These are phyloP conservation scores for Syzygium jambos DNA, from an alignment of 345 rosid species.

Conservation along the genomic window DNA sequence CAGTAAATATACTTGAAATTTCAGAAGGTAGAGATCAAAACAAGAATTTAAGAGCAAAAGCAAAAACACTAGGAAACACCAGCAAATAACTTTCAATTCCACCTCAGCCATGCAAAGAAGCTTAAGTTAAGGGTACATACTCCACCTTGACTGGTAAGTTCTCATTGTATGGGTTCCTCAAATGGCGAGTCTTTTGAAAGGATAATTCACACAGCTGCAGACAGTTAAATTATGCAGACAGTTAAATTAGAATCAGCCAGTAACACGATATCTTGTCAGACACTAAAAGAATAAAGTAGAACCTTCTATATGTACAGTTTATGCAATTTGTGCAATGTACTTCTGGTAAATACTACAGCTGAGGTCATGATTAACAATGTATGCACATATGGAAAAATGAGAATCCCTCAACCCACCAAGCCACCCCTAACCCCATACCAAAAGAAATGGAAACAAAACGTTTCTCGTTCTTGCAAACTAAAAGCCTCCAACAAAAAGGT, in stretches of 20 bases:
- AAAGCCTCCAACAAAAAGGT: background rate
- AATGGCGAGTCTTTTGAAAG: conserved; percentile 89
- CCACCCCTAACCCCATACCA: background rate
- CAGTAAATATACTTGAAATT: background rate
- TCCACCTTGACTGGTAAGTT: conserved; percentile 95
- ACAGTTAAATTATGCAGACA: too few species aligned
- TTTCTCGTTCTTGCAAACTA: background rate
- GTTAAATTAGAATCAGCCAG: conserved; percentile 15
- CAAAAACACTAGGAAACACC: background rate
- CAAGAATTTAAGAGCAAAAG: background rate
- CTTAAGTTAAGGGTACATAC: background rate
- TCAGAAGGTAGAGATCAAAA: background rate
- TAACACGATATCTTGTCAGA: background rate
- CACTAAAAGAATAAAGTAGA: background rate
- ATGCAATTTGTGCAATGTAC: background rate
- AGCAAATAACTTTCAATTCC: background rate
- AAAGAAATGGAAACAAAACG: background rate
- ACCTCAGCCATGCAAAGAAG: background rate
- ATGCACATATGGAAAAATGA: background rate
- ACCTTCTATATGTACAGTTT: background rate
- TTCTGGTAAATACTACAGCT: background rate
- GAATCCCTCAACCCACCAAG: background rate
- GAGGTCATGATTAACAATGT: background rate
- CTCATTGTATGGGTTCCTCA: conserved; percentile 95
- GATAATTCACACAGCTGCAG: conserved; percentile 90